Percentiles rank a stretch among this genome's conserved stretches.
These are phyloP conservation scores for Geotrichum carabidarum DNA, from an alignment of 1,139 yeast genomes.

Conservation along the genomic window DNA sequence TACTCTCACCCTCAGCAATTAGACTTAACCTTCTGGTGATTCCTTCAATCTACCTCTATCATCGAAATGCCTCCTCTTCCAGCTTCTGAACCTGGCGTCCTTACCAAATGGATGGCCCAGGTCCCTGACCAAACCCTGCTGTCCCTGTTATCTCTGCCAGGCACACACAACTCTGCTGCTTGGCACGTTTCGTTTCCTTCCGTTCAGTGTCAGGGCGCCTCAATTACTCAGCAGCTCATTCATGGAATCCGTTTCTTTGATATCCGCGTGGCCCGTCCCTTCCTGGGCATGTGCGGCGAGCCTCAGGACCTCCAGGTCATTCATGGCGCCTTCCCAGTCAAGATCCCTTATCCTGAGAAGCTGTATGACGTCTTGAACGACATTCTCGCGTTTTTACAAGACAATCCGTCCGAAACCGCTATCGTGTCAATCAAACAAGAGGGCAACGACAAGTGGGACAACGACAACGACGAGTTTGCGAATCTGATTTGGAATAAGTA, in stretches of 20 bases:
- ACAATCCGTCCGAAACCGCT: conserved; percentile 55
- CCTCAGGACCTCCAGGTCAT: conserved; percentile 59
- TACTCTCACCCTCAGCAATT: no score
- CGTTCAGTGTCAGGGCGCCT: conserved; percentile 69
- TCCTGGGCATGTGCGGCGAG: conserved; percentile 37
- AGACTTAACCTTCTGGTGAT: no score
- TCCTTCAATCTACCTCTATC: no score
- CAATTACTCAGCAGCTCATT: conserved; percentile 56
- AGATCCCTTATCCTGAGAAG: conserved; percentile 53
- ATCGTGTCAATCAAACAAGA: conserved; percentile 70
- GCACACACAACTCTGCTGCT: conserved; percentile 73
- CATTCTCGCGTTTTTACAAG: conserved; percentile 52
- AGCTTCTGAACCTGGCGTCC: conserved; percentile 6
- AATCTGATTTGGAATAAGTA: conserved; percentile 59
- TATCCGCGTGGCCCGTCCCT: conserved; percentile 58
- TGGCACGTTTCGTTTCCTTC: conserved; percentile 70
- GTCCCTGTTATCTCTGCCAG: conserved; percentile 62
- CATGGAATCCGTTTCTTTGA: conserved; percentile 74
- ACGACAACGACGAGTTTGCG: conserved; percentile 60
- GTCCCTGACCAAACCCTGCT: conserved; percentile 50
- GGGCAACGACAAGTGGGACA: conserved; percentile 61
- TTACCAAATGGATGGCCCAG: conserved; percentile 50
- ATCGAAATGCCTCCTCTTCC: conserved; percentile 18
- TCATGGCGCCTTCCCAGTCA: conserved; percentile 74
- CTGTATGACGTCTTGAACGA: conserved; percentile 49